Evolutionary conservation across 768 basidiomycete genomes (phyloP), one percentile per base, ranked within the genome.

Genomic region (Mrakia hoshinonis): DNA sequence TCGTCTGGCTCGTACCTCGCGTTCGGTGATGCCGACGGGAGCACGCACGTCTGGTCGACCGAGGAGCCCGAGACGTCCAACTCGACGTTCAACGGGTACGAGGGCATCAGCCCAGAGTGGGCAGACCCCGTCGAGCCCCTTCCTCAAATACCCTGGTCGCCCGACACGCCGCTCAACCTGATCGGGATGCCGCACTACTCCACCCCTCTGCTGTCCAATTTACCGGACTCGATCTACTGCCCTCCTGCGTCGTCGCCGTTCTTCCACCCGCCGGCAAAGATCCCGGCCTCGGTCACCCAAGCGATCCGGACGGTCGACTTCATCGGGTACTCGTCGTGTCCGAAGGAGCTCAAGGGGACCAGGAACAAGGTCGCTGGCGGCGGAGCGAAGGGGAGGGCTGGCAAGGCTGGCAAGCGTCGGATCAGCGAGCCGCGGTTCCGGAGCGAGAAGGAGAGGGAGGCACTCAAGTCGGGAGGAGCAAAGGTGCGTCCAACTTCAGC

Each of bases 131-230:
- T 88, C 0, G 87, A 87, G 29, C 83, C 85, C 4, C 79, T 87
- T 2, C 87, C 88, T 1, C 81, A 87, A 24, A 86, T 94, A 55
- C 81, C 85, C n/a, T 97, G 94, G 93, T 84, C 83, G 1, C 85
- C 89, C 68, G 82, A 84, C 22, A 96, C 91, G 91, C 94, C 95
- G 1, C 82, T 99, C 65, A 97, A 91, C 77, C 82, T 84, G 36
- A 87, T 98, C 74, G 95, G 95, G 2, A 83, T 96, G 82, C 94
- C 95, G 13, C 84, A 88, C 79, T 96, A 96, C 78, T 83, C 85
- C 47, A 81, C 81, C 0, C 83, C 83, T 1, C 84, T 99, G 0
- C 81, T 98, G 6, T 97, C 95, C 7, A 83, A 73, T 83, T 75
- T 79, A 52, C 75, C 79, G 29, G 73, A 74, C 18, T 31, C 43